A percentile compares a stretch with the other conserved stretches of the same genome.
phyloP scores from a whole-genome alignment of 2,329 filamentous ascomycete species.

The Aspergillus clavatus region DNA sequence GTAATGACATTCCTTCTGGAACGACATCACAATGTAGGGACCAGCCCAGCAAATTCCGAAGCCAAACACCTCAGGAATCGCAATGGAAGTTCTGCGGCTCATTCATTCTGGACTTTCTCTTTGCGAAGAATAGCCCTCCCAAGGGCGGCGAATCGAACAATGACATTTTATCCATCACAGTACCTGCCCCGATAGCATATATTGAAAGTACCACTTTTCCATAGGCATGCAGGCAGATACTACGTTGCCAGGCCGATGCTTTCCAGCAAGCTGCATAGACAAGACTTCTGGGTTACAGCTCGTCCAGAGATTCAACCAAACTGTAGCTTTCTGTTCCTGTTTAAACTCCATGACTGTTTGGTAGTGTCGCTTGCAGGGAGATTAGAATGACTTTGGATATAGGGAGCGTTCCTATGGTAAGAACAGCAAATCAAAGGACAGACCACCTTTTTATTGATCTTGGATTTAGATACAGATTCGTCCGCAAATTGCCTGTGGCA shows the following conservation, averaged over 20 bases:
- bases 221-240: neutral
- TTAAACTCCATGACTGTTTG: neutral
- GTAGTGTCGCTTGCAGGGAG: no score
- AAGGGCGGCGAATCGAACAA: neutral
- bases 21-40: conserved; percentile 2
- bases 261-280: neutral
- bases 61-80: conserved; percentile 3
- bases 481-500: no score
- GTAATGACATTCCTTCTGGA: no score
- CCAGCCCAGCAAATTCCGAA: conserved; percentile 5
- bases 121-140: conserved; percentile 1
- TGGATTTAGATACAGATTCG: no score
- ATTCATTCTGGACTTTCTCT: conserved; percentile 1
- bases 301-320: neutral
- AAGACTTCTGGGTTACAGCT: neutral
- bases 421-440: no score
- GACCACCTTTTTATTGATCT: no score
- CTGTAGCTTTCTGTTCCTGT: neutral
- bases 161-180: neutral
- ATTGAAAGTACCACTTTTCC: neutral
- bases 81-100: conserved; percentile 1
- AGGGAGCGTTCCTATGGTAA: no score
- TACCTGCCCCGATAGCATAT: neutral
- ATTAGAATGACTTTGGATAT: no score
- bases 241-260: neutral